These are phyloP conservation scores for barrel medic (Medicago truncatula) DNA, from an alignment of 306 rosid genomes.

Conservation along the genomic window DNA sequence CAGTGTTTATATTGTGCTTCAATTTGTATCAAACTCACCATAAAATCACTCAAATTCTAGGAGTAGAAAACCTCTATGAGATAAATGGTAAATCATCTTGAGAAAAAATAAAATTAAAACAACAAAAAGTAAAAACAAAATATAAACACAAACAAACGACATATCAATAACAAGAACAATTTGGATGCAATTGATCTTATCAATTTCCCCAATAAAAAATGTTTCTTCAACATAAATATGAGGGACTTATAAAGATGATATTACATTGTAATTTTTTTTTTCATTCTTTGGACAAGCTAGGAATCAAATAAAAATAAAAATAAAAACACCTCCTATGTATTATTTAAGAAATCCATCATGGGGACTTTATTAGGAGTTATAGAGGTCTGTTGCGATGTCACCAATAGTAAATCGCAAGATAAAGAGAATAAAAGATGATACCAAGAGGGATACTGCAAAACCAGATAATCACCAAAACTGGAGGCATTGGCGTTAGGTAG, in stretches of 20 bases:
- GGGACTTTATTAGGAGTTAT: not conserved
- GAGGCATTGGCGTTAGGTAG: not conserved
- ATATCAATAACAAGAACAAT: not conserved
- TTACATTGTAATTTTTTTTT: not conserved
- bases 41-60: too few relatives aligned
- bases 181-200: not conserved
- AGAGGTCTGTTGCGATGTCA: not conserved
- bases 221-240: not conserved
- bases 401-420: not conserved
- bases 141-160: not conserved
- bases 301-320: too few relatives aligned
- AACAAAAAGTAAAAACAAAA: not conserved
- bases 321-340: not conserved
- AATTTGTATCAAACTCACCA: too few relatives aligned
- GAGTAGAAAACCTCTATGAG: too few relatives aligned
- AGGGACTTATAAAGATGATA: not conserved
- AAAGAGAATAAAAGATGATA: not conserved
- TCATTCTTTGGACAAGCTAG: not conserved
- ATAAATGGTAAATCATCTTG: too few relatives aligned
- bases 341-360: slow-evolving; percentile 3
- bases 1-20: too few relatives aligned
- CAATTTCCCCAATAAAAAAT: not conserved
- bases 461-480: not conserved
- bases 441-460: not conserved
- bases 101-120: too few relatives aligned